These are phyloP conservation scores for Suillus clintonianus DNA, from an alignment of 768 basidiomycete genomes.

Conservation along the genomic window DNA sequence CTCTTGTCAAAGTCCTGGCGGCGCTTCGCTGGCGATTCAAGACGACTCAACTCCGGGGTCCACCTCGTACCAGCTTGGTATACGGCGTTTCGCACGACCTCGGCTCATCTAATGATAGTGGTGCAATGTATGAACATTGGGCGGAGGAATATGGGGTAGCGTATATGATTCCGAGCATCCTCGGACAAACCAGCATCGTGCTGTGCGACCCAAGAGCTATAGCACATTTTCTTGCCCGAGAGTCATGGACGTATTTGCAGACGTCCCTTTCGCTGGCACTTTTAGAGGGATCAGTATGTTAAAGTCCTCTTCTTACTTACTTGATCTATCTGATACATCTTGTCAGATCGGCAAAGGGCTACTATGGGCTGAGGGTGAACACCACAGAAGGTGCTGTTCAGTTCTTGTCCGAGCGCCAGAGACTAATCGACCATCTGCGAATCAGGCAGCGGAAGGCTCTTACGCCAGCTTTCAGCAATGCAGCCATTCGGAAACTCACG, in stretches of 20 bases:
- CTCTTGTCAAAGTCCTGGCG: slow-evolving; percentile 6
- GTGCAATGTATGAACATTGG: slow-evolving; percentile 22
- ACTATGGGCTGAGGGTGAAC: slow-evolving; percentile 37
- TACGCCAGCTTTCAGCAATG: slow-evolving; percentile 43
- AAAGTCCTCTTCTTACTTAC: not conserved
- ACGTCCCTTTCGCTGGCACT: slow-evolving; percentile 33
- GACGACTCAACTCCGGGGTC: slow-evolving; percentile 20
- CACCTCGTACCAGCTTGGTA: slow-evolving; percentile 16
- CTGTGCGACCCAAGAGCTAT: slow-evolving; percentile 50
- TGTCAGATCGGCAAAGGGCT: slow-evolving; percentile 32
- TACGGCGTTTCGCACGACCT: slow-evolving; percentile 18
- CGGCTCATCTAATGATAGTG: not conserved
- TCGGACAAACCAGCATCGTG: slow-evolving; percentile 15
- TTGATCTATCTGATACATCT: not conserved
- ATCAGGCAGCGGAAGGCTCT: slow-evolving; percentile 38
- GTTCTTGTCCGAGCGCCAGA: slow-evolving; percentile 16
- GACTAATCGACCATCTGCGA: slow-evolving; percentile 3
- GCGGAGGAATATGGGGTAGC: slow-evolving; percentile 20
- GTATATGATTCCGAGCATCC: slow-evolving; percentile 15
- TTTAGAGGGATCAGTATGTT: slow-evolving; percentile 25
- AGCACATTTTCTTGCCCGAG: slow-evolving; percentile 49
- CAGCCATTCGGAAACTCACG: slow-evolving; percentile 39
- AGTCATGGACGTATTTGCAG: slow-evolving; percentile 51
- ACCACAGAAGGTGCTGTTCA: slow-evolving; percentile 41
- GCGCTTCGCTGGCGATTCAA: slow-evolving; percentile 1